Evolutionary conservation across 2,329 filamentous ascomycete genomes (phyloP).

Genomic region (Aspergillus felis): DNA sequence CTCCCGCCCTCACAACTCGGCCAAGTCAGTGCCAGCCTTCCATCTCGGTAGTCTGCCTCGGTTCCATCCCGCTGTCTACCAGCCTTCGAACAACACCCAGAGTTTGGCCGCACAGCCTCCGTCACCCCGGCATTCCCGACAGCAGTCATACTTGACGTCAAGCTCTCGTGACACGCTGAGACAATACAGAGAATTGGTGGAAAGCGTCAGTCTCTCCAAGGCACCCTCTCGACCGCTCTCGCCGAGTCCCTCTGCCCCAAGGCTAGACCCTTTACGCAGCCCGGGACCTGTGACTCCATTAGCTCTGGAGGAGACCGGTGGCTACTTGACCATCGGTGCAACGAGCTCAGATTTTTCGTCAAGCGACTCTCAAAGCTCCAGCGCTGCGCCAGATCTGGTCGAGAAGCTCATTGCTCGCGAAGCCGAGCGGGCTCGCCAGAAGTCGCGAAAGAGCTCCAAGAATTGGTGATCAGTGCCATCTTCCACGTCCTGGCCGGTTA

Average conservation of each 20-base stretch:
- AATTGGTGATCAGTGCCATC: slow-evolving; percentile 19
- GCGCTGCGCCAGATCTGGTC: slow-evolving; percentile 29
- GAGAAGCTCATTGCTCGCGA: slow-evolving; percentile 34
- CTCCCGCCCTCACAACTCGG: slow-evolving; percentile 26
- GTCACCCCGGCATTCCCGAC: slow-evolving; percentile 31
- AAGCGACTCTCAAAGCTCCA: slow-evolving; percentile 19
- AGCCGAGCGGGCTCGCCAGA: slow-evolving; percentile 28
- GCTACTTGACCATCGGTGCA: slow-evolving; percentile 38
- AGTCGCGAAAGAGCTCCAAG: slow-evolving; percentile 24
- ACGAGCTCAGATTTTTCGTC: slow-evolving; percentile 13
- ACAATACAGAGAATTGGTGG: slow-evolving; percentile 43
- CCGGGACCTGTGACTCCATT: slow-evolving; percentile 46
- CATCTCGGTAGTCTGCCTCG: slow-evolving; percentile 42
- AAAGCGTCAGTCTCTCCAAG: slow-evolving; percentile 30
- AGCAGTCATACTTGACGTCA: slow-evolving; percentile 29
- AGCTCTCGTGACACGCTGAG: slow-evolving; percentile 36
- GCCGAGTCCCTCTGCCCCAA: slow-evolving; percentile 40
- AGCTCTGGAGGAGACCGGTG: slow-evolving; percentile 38
- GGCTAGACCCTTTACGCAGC: slow-evolving; percentile 43
- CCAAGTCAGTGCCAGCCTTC: slow-evolving; percentile 36
- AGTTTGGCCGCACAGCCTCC: slow-evolving; percentile 24
- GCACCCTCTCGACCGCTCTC: slow-evolving; percentile 22
- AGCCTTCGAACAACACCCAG: slow-evolving; percentile 24
- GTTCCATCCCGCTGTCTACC: slow-evolving; percentile 45
- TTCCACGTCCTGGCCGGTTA: slow-evolving; percentile 12